Evolutionary conservation across 139 green algal genomes (phyloP).

Genomic region (Gonium pectorale): DNA sequence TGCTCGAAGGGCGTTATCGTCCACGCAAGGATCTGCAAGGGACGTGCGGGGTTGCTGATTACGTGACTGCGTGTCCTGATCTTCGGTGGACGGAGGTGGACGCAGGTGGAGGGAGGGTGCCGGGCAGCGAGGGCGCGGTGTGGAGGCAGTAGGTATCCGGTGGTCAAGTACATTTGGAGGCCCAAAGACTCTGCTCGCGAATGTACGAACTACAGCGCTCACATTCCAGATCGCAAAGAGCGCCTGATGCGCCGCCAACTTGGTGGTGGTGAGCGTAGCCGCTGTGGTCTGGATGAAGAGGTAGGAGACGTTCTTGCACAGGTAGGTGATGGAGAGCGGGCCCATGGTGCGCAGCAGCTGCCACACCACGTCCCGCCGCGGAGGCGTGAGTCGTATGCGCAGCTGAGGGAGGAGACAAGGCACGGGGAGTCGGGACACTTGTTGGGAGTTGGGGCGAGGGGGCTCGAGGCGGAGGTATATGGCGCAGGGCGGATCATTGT

Average conservation of each 20-base stretch:
- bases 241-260: slow-evolving; percentile 81
- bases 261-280: slow-evolving; percentile 58
- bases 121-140: no score
- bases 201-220: background rate
- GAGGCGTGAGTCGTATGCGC: background rate
- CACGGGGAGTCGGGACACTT: no score
- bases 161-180: no score
- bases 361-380: slow-evolving; percentile 22
- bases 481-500: no score
- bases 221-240: slow-evolving; percentile 49
- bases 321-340: slow-evolving; percentile 73
- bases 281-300: slow-evolving; percentile 72
- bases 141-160: no score
- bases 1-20: slow-evolving; percentile 73
- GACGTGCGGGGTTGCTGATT: no score
- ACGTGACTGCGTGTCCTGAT: no score
- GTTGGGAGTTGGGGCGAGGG: background rate
- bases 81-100: no score
- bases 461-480: no score
- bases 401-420: slow-evolving; percentile 19
- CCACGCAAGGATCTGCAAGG: slow-evolving; percentile 67
- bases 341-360: slow-evolving; percentile 59
- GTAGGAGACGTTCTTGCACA: slow-evolving; percentile 79
- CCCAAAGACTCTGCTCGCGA: no score
- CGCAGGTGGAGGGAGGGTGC: no score